phyloP scores from a whole-genome alignment of 441 rosid genomes.

The Flueggea neowawraea region DNA sequence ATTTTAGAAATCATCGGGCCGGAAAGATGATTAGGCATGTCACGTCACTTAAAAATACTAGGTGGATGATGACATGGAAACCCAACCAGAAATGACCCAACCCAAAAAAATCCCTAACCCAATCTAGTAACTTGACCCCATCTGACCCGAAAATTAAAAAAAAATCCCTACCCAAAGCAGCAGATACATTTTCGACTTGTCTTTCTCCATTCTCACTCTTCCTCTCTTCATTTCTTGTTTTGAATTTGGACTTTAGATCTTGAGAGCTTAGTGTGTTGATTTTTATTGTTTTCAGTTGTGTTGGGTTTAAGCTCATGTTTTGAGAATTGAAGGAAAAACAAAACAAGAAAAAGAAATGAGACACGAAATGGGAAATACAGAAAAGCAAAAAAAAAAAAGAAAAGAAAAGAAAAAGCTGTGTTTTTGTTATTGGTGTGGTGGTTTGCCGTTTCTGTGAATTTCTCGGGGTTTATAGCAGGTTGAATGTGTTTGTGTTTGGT shows the following conservation, averaged over 20 bases:
- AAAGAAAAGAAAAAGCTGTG: constrained; percentile 14
- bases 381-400: constrained; percentile 7
- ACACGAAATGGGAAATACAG: constrained; percentile 2
- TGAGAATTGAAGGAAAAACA: not conserved
- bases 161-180: too few species aligned
- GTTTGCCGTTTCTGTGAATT: constrained; percentile 74
- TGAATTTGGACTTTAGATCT: constrained; percentile 30
- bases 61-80: too few species aligned
- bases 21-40: too few species aligned
- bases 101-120: too few species aligned
- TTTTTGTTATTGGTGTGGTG: constrained; percentile 15
- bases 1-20: too few species aligned
- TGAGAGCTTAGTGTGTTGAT: constrained; percentile 18
- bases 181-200: too few species aligned
- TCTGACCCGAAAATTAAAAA: too few species aligned
- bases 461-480: constrained; percentile 67
- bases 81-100: too few species aligned
- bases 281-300: constrained; percentile 28
- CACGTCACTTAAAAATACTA: too few species aligned
- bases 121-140: too few species aligned
- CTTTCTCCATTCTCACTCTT: constrained; percentile 16
- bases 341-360: not conserved
- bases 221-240: constrained; percentile 21
- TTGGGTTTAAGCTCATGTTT: constrained; percentile 13
- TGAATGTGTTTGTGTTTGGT: constrained; percentile 27